These are phyloP conservation scores for Rubroshorea leprosula DNA, from an alignment of 345 rosid species.

Conservation along the genomic window DNA sequence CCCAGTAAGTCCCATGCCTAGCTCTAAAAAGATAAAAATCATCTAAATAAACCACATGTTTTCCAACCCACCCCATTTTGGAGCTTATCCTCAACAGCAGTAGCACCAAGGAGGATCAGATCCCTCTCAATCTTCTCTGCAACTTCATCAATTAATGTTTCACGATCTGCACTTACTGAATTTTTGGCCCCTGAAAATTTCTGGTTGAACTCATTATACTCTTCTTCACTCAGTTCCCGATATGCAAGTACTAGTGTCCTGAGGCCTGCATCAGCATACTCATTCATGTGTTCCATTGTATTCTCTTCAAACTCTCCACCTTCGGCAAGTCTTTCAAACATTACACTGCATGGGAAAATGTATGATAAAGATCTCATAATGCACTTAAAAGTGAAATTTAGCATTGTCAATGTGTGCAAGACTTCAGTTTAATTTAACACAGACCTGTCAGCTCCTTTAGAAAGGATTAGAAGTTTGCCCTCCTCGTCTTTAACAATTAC, in stretches of 20 bases:
- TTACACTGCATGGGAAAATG: slow-evolving; percentile 48
- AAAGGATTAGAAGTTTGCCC: slow-evolving; percentile 58
- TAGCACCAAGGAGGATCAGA: slow-evolving; percentile 82
- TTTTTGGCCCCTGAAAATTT: slow-evolving; percentile 63
- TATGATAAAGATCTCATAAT: neutral
- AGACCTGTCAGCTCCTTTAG: slow-evolving; percentile 96
- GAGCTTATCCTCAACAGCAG: slow-evolving; percentile 96
- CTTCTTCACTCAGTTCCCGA: slow-evolving; percentile 68
- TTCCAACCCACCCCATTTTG: slow-evolving; percentile 77
- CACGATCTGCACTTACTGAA: slow-evolving; percentile 66
- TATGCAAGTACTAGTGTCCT: slow-evolving; percentile 83
- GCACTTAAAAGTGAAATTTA: slow-evolving; percentile 8
- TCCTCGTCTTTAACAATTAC: slow-evolving; percentile 72
- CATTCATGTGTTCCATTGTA: slow-evolving; percentile 70
- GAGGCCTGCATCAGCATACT: slow-evolving; percentile 91
- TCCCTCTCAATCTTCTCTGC: slow-evolving; percentile 68
- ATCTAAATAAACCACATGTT: slow-evolving; percentile 6
- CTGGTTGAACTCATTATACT: slow-evolving; percentile 47
- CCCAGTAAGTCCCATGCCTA: slow-evolving; percentile 2
- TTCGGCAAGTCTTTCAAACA: slow-evolving; percentile 75
- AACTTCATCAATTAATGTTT: slow-evolving; percentile 53
- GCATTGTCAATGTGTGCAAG: neutral
- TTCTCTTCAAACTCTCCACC: slow-evolving; percentile 59
- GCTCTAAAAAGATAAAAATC: slow-evolving; percentile 1
- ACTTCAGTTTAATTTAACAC: slow-evolving; percentile 14